A percentile compares a stretch with the other conserved stretches of the same genome.
These are phyloP conservation scores for Epichloe aotearoae DNA, from an alignment of 2,329 filamentous ascomycete species.

Conservation along the genomic window DNA sequence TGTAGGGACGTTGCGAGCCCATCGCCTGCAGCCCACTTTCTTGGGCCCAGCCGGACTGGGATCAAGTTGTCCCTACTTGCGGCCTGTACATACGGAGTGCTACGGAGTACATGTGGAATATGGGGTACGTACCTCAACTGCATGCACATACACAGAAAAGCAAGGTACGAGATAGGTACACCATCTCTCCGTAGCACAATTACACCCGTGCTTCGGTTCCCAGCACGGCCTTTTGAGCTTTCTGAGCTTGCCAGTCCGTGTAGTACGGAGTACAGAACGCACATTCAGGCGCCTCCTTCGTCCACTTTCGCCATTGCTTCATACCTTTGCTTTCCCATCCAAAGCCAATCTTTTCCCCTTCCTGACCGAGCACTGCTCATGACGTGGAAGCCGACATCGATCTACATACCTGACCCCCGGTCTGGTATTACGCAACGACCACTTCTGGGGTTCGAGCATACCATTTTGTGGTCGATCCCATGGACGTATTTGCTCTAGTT, in stretches of 20 bases:
- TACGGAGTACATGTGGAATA: not conserved
- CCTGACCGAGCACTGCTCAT: not conserved
- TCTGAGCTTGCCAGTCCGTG: not conserved
- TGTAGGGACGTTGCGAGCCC: slow-evolving; percentile 2
- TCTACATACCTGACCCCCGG: not conserved
- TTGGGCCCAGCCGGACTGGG: not conserved
- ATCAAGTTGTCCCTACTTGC: not conserved
- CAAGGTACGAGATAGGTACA: not conserved
- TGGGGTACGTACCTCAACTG: not conserved
- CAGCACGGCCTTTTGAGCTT: not conserved
- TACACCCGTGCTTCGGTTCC: not conserved
- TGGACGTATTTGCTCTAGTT: not conserved
- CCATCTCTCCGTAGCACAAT: not conserved
- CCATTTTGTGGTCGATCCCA: not conserved
- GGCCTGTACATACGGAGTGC: not conserved
- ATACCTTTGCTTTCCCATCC: not conserved
- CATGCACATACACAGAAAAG: not conserved
- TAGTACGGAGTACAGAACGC: not conserved
- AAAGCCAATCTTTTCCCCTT: not conserved
- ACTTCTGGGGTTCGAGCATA: not conserved
- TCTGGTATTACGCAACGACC: not conserved
- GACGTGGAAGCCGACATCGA: not conserved
- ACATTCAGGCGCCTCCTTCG: not conserved
- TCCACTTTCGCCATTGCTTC: not conserved
- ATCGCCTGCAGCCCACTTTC: not conserved